These are phyloP conservation scores for Coemansia furcata DNA, from an alignment of 192 early-diverging fungal genomes.

Conservation along the genomic window DNA sequence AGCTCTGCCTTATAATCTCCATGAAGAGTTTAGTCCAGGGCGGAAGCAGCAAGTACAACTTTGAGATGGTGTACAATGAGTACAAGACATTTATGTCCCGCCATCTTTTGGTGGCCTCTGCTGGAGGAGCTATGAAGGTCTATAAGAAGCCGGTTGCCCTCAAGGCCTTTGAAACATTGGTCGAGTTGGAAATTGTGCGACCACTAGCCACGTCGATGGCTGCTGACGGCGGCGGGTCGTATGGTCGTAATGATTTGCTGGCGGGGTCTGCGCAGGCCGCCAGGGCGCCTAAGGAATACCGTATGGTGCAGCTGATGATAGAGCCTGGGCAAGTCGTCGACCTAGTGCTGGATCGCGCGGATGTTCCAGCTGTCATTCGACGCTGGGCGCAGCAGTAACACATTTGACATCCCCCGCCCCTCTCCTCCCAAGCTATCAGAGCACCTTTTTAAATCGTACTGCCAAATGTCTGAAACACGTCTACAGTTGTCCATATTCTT, in stretches of 20 bases:
- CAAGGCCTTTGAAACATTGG: conserved; percentile 86
- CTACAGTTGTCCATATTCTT: no score
- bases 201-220: conserved; percentile 24
- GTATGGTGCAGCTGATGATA: conserved; percentile 80
- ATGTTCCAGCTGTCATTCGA: conserved; percentile 62
- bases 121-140: conserved; percentile 62
- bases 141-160: conserved; percentile 78
- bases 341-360: conserved; percentile 57
- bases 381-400: conserved; percentile 60
- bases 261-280: conserved; percentile 37
- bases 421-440: not conserved
- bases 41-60: conserved; percentile 76
- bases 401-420: not conserved
- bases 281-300: conserved; percentile 79
- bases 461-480: not conserved
- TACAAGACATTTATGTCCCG: conserved; percentile 80
- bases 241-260: conserved; percentile 36
- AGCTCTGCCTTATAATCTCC: conserved; percentile 74
- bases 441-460: not conserved
- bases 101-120: conserved; percentile 45
- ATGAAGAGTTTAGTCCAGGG: conserved; percentile 70
- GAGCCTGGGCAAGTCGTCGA: conserved; percentile 67
- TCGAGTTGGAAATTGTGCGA: conserved; percentile 66
- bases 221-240: conserved; percentile 8
- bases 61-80: conserved; percentile 93